Percentiles rank a stretch among this genome's conserved stretches.
These are phyloP conservation scores for Ophiostoma triangulosporum DNA, from an alignment of 2,329 filamentous ascomycete genomes.

Conservation along the genomic window DNA sequence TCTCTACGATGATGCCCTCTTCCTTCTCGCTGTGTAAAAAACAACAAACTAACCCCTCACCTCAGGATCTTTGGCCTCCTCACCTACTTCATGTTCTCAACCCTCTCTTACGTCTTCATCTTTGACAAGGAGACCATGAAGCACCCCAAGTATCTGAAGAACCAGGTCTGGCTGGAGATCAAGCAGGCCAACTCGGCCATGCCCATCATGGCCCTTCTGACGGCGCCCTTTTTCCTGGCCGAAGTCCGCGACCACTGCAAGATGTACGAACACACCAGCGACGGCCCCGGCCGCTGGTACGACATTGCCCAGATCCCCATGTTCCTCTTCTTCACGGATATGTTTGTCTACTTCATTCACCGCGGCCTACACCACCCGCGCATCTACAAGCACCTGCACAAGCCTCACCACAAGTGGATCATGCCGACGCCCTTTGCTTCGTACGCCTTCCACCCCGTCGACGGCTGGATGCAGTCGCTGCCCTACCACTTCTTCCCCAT, in stretches of 20 bases:
- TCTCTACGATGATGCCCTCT: not conserved
- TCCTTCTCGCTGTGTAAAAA: not conserved
- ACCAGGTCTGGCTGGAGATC: conserved; percentile 81
- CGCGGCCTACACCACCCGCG: conserved; percentile 67
- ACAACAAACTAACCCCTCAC: not conserved
- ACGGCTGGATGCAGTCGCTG: conserved; percentile 76
- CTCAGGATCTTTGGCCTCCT: conserved; percentile 70
- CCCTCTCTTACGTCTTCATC: conserved; percentile 73
- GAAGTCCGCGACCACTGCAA: conserved; percentile 78
- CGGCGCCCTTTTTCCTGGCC: conserved; percentile 64
- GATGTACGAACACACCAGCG: conserved; percentile 67
- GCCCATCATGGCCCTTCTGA: conserved; percentile 72
- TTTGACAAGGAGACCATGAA: conserved; percentile 84
- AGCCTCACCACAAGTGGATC: conserved; percentile 99
- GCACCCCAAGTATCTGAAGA: conserved; percentile 90
- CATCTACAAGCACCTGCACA: conserved; percentile 82
- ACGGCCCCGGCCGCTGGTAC: conserved; percentile 68
- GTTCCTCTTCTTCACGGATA: conserved; percentile 81
- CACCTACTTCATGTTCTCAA: conserved; percentile 74
- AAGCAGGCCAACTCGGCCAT: conserved; percentile 62
- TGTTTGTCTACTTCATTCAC: conserved; percentile 85
- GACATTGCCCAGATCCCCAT: conserved; percentile 73
- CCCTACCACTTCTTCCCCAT: conserved; percentile 93
- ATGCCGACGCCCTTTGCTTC: conserved; percentile 91
- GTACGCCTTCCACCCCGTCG: conserved; percentile 88